Conservation (phyloP, 1,284 basidiomycete species). For the Porogramme epimiltina region DNA sequence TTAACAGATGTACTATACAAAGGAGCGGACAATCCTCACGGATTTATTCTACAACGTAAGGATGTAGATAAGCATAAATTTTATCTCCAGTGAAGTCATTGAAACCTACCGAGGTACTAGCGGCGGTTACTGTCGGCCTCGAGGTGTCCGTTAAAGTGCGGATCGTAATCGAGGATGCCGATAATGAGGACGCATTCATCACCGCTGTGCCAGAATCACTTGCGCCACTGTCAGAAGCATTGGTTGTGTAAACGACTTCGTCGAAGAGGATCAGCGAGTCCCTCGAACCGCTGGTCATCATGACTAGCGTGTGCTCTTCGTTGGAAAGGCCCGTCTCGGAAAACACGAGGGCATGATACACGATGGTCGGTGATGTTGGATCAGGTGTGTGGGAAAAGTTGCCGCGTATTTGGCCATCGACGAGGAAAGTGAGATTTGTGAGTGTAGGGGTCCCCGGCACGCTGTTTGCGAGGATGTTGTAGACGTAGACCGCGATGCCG, state of each 20-base stretch:
- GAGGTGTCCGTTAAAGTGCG: too few relatives aligned
- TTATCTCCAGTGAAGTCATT: too few relatives aligned
- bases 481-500: slow-evolving; percentile 6
- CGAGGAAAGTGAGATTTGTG: slow-evolving; percentile 34
- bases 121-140: too few relatives aligned
- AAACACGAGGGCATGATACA: slow-evolving; percentile 1
- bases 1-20: too few relatives aligned
- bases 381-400: neutral
- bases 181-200: neutral
- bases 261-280: neutral
- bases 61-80: too few relatives aligned
- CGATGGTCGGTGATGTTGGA: neutral
- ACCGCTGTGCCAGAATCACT: neutral
- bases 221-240: neutral
- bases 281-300: neutral
- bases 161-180: neutral
- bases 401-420: slow-evolving; percentile 33
- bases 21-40: too few relatives aligned
- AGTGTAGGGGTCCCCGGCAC: slow-evolving; percentile 26
- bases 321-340: neutral
- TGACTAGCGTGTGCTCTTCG: neutral
- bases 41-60: too few relatives aligned
- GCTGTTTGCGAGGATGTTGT: slow-evolving; percentile 5
- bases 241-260: neutral
- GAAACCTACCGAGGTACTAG: too few relatives aligned